Conservation (phyloP, 2,329 filamentous ascomycete genomes). For the Dryadomyces quercus-mongolicae region DNA sequence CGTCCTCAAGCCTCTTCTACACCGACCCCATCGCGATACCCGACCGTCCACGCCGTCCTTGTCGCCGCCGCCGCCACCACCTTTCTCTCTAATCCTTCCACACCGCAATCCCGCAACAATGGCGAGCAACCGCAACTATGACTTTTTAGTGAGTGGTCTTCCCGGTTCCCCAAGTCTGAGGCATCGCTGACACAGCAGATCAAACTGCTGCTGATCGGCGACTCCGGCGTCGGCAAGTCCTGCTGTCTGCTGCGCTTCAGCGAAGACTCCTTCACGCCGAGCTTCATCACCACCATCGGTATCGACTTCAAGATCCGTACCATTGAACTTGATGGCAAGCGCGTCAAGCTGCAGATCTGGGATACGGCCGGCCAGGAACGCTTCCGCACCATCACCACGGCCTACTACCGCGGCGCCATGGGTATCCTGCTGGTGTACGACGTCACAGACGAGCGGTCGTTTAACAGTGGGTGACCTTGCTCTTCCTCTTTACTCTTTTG, state of each 20-base stretch:
- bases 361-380: constrained; percentile 97
- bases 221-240: constrained; percentile 93
- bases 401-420: constrained; percentile 98
- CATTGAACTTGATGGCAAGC: constrained; percentile 97
- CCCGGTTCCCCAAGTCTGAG: no score
- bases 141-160: constrained; percentile 73
- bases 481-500: not conserved
- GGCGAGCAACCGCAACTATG: constrained; percentile 97
- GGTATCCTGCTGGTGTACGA: constrained; percentile 96
- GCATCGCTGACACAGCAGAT: constrained; percentile 52
- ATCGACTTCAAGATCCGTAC: constrained; percentile 99
- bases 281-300: constrained; percentile 97
- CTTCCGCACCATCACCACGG: constrained; percentile 96
- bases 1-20: not conserved
- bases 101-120: constrained; percentile 36
- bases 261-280: constrained; percentile 94
- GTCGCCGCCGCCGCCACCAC: not conserved
- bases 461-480: constrained; percentile 66
- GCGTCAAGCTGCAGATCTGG: constrained; percentile 99
- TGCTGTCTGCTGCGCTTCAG: constrained; percentile 95
- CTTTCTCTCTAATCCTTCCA: not conserved
- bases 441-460: constrained; percentile 91
- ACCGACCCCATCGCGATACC: not conserved
- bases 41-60: not conserved
- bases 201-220: constrained; percentile 91